Base-by-base conservation (phyloP, 2,329 filamentous ascomycete species). In the Penicillium glabrum region DNA sequence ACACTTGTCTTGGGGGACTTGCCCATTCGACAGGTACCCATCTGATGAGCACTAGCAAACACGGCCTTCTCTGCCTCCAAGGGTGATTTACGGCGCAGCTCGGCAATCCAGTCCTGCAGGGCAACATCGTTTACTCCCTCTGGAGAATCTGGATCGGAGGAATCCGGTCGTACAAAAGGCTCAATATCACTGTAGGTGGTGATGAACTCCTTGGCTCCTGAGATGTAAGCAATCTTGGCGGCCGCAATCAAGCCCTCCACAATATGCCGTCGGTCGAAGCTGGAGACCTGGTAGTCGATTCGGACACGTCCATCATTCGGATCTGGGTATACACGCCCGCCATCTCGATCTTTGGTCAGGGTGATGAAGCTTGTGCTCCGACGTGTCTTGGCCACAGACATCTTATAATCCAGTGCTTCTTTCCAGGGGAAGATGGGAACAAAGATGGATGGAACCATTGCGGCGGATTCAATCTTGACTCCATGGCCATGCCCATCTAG, bases 401-500 rank as follows among this genome's bases (percentile, higher is more conserved):
- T 76, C 76, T 96, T 96, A 72, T 83, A 90, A 45, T 90, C 83
- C 11, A 91, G 70, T 0, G 86, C 89, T 53, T 79, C 78, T n/a
- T 72, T 77, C 87, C 89, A 96, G 14, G 87, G 82, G 52, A 90
- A 78, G 51, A 83, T 76, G 5, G 86, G 78, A 14, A 92, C 77
- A 64, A 85, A 82, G 3, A 86, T 71, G 19, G 86, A 84, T 0
- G 92, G 91, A 68, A 91, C 67, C 89, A 95, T 93, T 66, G 83
- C 84, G 1, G 85, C 85, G 10, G 86, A 81, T 78, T 97, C 92
- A 27, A 97, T 79, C 72, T 96, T 96, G 48, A 83, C 82, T 39
- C 93, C 93, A 66, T 97, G 91, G 56, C 91, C 91, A 43, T 86
- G 80, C 6, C 85, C 84, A 70, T 96, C 91, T 0, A 93, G 80